Percentiles rank a stretch among this genome's conserved stretches.
Evolutionary conservation across 2,329 filamentous ascomycete species (phyloP).

Genomic region (Alternaria alternata): DNA sequence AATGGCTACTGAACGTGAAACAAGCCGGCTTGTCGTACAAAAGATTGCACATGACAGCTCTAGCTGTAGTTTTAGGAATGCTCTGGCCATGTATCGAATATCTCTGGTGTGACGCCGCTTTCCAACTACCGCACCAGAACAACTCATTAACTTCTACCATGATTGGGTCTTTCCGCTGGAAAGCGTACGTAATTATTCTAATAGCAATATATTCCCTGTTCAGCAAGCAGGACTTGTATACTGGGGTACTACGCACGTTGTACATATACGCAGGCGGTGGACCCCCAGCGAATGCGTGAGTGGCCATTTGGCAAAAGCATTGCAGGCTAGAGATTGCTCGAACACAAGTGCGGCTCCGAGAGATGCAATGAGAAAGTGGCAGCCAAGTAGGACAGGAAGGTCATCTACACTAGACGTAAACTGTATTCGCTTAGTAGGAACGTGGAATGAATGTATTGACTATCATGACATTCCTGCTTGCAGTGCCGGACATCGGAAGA

Average conservation of each 20-base stretch:
- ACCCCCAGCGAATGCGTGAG: neutral
- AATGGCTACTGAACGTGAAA: neutral
- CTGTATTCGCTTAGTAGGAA: neutral
- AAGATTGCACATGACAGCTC: neutral
- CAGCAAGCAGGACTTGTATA: too few species aligned
- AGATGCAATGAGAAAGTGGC: neutral
- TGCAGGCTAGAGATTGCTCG: neutral
- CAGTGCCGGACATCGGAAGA: neutral
- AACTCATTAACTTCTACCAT: too few species aligned
- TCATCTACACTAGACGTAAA: neutral
- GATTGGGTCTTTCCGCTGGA: too few species aligned
- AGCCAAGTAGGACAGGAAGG: neutral
- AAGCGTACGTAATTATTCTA: too few species aligned
- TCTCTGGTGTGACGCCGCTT: too few species aligned
- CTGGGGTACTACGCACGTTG: too few species aligned
- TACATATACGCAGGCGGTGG: neutral
- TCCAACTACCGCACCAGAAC: too few species aligned
- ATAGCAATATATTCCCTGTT: too few species aligned
- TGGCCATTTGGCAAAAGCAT: neutral
- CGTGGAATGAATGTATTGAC: neutral
- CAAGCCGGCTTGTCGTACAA: neutral
- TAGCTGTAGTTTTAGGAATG: neutral
- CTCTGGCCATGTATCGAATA: too few species aligned
- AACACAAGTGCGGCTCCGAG: neutral
- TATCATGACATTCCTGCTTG: neutral